Percentiles rank a stretch among this genome's conserved stretches.
These are phyloP conservation scores for Cyclostephanos tholiformis DNA, from an alignment of 108 stramenopile genomes.

Conservation along the genomic window DNA sequence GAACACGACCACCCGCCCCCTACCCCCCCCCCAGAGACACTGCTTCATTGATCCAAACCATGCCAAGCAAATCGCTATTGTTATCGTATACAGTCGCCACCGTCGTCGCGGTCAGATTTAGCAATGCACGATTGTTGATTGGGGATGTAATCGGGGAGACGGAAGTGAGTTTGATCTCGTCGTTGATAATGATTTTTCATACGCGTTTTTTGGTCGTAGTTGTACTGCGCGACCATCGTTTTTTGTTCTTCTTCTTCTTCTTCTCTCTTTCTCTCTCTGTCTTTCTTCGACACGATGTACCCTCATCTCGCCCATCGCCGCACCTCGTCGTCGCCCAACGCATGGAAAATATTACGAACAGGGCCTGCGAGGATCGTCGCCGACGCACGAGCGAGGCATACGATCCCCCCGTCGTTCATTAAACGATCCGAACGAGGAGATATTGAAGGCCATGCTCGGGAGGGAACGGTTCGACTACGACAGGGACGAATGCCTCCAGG, in stretches of 20 bases:
- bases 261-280: no score
- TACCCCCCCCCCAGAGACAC: no score
- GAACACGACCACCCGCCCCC: not conserved
- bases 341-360: not conserved
- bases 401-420: not conserved
- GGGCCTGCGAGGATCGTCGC: slow-evolving; percentile 24
- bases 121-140: slow-evolving; percentile 6
- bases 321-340: no score
- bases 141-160: slow-evolving; percentile 19
- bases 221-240: no score
- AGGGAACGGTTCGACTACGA: slow-evolving; percentile 35
- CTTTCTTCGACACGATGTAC: no score
- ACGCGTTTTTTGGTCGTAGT: no score
- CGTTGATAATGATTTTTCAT: no score
- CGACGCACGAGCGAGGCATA: not conserved
- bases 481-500: slow-evolving; percentile 42
- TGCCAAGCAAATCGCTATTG: slow-evolving; percentile 7
- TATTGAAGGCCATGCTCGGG: slow-evolving; percentile 41
- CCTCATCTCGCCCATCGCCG: no score
- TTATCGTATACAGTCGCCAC: slow-evolving; percentile 2
- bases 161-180: no score
- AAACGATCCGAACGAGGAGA: slow-evolving; percentile 28
- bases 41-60: not conserved
- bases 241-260: no score
- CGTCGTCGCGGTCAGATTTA: not conserved